A percentile compares a stretch with the other conserved stretches of the same genome.
Conservation (phyloP, 176 grass and related monocot genomes). For the Carex pumila region DNA sequence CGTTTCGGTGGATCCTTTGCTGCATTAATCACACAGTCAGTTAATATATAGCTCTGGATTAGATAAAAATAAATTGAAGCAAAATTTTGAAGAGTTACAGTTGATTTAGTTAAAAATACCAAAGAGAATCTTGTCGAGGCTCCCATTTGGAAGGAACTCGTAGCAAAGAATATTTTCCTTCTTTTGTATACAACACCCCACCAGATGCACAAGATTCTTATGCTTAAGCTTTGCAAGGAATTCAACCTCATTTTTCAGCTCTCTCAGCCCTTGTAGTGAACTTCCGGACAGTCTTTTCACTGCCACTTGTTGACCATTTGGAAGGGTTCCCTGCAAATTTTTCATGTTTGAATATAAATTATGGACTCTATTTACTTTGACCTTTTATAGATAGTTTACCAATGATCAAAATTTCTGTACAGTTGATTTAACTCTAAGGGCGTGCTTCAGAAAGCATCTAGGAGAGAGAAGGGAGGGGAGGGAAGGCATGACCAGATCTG, state of each 20-base stretch:
- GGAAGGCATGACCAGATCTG: too few relatives aligned
- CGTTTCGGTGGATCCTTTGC: neutral
- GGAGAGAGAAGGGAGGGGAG: too few relatives aligned
- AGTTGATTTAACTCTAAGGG: too few relatives aligned
- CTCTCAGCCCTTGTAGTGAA: neutral
- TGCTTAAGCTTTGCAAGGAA: conserved; percentile 21
- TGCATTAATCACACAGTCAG: neutral
- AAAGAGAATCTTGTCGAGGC: conserved; percentile 20
- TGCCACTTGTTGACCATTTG: conserved; percentile 2
- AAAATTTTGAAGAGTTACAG: neutral
- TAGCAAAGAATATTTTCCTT: conserved; percentile 22
- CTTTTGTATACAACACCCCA: conserved; percentile 18
- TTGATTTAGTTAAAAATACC: neutral
- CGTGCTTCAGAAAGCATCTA: too few relatives aligned
- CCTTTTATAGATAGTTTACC: neutral
- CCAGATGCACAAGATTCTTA: conserved; percentile 16
- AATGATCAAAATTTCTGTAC: neutral
- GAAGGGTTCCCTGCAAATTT: conserved; percentile 5
- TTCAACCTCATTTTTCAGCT: conserved; percentile 20
- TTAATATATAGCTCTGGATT: neutral
- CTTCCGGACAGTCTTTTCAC: conserved; percentile 18
- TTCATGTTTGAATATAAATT: neutral
- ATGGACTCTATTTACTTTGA: neutral
- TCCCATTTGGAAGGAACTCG: conserved; percentile 11
- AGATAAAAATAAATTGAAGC: neutral